Percentiles rank a stretch among this genome's conserved stretches.
Evolutionary conservation across 2,329 filamentous ascomycete genomes (phyloP).

Genomic region (Botrytis aclada): DNA sequence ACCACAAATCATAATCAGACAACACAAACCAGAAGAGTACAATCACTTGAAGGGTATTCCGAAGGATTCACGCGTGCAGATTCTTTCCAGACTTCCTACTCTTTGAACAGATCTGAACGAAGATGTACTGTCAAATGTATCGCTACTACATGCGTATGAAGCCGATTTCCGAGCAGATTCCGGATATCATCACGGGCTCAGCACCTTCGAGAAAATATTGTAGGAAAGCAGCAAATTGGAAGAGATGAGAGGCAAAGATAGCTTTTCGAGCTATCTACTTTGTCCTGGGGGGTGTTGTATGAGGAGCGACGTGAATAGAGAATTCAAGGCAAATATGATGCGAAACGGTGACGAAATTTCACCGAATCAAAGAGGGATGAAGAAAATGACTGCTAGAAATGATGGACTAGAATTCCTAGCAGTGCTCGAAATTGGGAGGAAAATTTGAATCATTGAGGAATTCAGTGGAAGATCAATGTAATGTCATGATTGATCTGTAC

Average conservation of each 20-base stretch:
- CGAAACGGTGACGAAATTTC: background rate
- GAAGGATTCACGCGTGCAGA: background rate
- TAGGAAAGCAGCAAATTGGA: too few relatives aligned
- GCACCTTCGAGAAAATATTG: background rate
- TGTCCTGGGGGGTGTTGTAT: background rate
- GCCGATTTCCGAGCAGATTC: background rate
- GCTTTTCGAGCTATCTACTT: background rate
- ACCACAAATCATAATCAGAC: background rate
- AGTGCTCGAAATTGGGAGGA: background rate
- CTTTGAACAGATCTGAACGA: rapidly evolving
- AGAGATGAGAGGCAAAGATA: background rate
- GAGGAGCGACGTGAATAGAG: background rate
- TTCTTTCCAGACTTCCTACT: rapidly evolving
- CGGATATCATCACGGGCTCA: background rate
- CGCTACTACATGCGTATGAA: background rate
- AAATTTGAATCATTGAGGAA: background rate
- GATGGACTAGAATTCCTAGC: rapidly evolving
- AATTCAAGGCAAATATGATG: background rate
- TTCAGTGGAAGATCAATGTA: background rate
- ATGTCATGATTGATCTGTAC: background rate
- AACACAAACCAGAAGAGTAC: background rate
- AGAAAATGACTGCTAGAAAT: rapidly evolving
- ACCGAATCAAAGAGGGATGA: too few relatives aligned
- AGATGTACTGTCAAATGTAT: background rate
- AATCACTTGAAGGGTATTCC: background rate